Conservation (phyloP, 495 filamentous ascomycete genomes). For the Penicillium odoratum region DNA sequence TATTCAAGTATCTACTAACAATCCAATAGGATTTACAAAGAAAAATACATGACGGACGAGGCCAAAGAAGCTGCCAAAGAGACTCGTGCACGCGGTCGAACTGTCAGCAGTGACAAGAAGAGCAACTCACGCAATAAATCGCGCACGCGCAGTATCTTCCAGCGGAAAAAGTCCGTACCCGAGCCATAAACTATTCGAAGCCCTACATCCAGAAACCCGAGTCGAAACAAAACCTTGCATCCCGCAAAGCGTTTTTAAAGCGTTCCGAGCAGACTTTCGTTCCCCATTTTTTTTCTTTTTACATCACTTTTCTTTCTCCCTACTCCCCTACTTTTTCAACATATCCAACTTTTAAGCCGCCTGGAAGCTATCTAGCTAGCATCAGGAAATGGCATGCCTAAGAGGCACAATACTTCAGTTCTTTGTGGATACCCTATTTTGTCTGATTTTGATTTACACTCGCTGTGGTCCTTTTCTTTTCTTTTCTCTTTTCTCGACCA, state of each 20-base stretch:
- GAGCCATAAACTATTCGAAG: constrained; percentile 29
- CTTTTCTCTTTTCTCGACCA: constrained; percentile 17
- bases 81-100: constrained; percentile 36
- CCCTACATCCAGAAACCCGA: constrained; percentile 1
- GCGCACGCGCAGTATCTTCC: constrained; percentile 65
- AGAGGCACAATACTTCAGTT: constrained; percentile 29
- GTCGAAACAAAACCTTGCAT: neutral
- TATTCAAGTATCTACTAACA: constrained; percentile 12
- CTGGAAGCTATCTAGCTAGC: constrained; percentile 31
- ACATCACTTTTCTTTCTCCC: constrained; percentile 1
- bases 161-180: constrained; percentile 55
- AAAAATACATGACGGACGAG: constrained; percentile 87
- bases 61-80: neutral
- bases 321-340: constrained; percentile 16
- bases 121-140: constrained; percentile 55
- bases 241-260: constrained; percentile 22
- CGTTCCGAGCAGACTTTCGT: constrained; percentile 19
- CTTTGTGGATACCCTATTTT: constrained; percentile 33
- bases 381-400: constrained; percentile 17
- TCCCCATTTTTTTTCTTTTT: neutral
- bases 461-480: constrained; percentile 12
- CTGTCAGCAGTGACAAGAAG: constrained; percentile 55
- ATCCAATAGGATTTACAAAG: constrained; percentile 78
- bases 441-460: constrained; percentile 9
- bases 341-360: constrained; percentile 20